Conservation (phyloP, 2,329 filamentous ascomycete genomes). For the Monilinia aucupariae region DNA sequence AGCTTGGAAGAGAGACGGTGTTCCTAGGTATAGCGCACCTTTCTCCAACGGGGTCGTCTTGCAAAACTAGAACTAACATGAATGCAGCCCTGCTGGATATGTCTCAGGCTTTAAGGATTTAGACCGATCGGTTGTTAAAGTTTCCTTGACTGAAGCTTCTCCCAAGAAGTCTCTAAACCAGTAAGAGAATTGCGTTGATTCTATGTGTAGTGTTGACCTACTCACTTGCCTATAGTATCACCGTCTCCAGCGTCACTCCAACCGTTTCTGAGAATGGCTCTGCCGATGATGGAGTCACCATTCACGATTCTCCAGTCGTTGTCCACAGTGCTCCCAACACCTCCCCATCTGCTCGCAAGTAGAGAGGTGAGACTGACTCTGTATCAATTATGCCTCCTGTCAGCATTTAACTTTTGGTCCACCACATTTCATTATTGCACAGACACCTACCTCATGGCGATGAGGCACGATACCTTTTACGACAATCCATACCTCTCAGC, state of each 20-base stretch:
- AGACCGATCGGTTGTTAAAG: constrained; percentile 29
- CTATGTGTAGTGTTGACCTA: background rate
- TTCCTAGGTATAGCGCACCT: constrained; percentile 21
- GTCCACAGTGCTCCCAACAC: constrained; percentile 23
- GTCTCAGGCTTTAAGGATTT: constrained; percentile 34
- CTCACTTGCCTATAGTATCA: background rate
- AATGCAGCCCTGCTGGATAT: constrained; percentile 23
- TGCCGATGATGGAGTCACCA: constrained; percentile 32
- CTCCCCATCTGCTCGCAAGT: constrained; percentile 34
- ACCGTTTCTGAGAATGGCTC: constrained; percentile 35
- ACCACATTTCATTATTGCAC: constrained; percentile 19
- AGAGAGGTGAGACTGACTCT: constrained; percentile 8
- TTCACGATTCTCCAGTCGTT: constrained; percentile 34
- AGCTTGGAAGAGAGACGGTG: constrained; percentile 35
- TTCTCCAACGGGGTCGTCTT: background rate
- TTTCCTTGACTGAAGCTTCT: constrained; percentile 28
- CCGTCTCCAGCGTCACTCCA: constrained; percentile 27
- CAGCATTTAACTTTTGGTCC: constrained; percentile 19
- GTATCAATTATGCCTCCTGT: constrained; percentile 6
- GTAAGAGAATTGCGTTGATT: constrained; percentile 24
- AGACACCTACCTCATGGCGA: constrained; percentile 19
- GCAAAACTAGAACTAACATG: background rate
- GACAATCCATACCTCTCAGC: constrained; percentile 21
- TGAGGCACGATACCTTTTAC: constrained; percentile 20
- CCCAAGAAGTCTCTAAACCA: constrained; percentile 28